Conservation (phyloP, 2,329 filamentous ascomycete genomes). For the Diaporthe velutina region DNA sequence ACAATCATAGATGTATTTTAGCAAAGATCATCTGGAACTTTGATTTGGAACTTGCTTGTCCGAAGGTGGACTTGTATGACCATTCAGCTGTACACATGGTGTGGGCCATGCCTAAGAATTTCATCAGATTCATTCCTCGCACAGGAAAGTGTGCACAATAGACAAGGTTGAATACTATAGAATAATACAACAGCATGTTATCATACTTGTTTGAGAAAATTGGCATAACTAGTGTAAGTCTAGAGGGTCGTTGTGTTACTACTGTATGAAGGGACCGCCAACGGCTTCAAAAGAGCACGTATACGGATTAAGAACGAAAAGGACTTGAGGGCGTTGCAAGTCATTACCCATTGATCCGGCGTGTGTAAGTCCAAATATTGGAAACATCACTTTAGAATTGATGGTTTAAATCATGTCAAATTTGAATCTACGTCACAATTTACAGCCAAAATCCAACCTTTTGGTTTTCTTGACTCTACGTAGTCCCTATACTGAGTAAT, state of each 20-base stretch:
- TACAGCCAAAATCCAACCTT: neutral
- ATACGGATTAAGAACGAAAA: too few species aligned
- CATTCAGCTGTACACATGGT: neutral
- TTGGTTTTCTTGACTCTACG: neutral
- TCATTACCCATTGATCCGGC: too few species aligned
- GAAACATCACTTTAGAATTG: too few species aligned
- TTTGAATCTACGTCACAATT: neutral
- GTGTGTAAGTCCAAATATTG: too few species aligned
- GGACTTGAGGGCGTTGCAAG: too few species aligned
- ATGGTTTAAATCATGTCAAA: too few species aligned
- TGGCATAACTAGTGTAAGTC: too few species aligned
- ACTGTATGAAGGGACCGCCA: too few species aligned
- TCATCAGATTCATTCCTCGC: neutral
- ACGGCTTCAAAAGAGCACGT: too few species aligned
- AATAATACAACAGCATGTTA: too few species aligned
- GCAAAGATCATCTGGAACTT: conserved; percentile 7
- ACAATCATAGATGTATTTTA: neutral
- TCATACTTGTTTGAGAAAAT: too few species aligned
- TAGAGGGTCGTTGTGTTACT: too few species aligned
- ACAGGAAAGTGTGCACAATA: neutral
- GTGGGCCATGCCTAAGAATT: neutral
- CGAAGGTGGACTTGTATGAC: neutral
- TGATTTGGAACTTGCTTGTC: neutral
- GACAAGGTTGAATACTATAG: neutral
- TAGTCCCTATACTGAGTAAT: neutral